A percentile compares a stretch with the other conserved stretches of the same genome.
phyloP scores from a whole-genome alignment of 139 green algal species.

The Diplosphaera chodatii region DNA sequence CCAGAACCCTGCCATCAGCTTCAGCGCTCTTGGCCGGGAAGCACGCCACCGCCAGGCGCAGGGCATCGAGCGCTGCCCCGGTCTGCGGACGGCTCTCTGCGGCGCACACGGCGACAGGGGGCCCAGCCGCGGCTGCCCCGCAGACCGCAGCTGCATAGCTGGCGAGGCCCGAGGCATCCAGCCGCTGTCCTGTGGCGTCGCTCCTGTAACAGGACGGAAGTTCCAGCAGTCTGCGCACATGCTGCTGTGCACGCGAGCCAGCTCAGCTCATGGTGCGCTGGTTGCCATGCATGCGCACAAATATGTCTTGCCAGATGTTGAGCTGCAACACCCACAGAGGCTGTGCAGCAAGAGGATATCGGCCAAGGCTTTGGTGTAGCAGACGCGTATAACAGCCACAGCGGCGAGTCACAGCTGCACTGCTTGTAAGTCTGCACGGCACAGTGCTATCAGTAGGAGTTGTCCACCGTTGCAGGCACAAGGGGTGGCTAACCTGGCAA shows the following conservation, averaged over 20 bases:
- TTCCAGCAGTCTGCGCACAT: too few species aligned
- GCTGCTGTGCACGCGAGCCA: too few species aligned
- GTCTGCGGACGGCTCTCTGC: background rate
- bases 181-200: background rate
- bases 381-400: background rate
- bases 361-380: background rate
- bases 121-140: too few species aligned
- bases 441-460: too few species aligned
- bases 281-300: too few species aligned
- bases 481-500: background rate
- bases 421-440: conserved; percentile 1
- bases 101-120: background rate
- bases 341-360: background rate
- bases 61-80: background rate
- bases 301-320: background rate
- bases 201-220: too few species aligned
- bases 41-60: background rate
- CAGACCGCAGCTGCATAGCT: background rate
- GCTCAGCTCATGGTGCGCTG: too few species aligned
- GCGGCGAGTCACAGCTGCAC: background rate
- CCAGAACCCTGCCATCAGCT: too few species aligned
- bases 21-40: too few species aligned
- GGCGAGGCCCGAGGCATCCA: background rate
- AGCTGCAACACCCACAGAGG: background rate
- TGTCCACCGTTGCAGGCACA: too few species aligned